Evolutionary conservation across 805 yeast species (phyloP), one percentile per base, ranked within the genome.

Genomic region (Kodamaea kaohsiungensis): DNA sequence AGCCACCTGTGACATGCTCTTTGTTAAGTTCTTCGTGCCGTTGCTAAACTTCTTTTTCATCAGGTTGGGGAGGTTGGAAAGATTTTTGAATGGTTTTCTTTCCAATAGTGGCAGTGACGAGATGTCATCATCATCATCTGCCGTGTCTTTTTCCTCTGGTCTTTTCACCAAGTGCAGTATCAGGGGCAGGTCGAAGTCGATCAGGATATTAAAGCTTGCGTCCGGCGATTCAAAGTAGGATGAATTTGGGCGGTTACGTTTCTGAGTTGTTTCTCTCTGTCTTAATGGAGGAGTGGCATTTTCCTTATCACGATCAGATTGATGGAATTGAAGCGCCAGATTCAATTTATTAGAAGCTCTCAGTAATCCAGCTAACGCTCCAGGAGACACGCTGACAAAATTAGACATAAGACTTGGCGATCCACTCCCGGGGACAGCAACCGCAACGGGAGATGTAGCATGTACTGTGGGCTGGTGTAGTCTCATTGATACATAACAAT

Each of bases 221-320:
- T 46, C 48, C 8, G 82, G 80, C 1, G 77, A 68, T 53, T 75
- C 79, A 46, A 69, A 71, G 56, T 66, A 69, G 10, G 76, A 68
- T 51, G 75, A 66, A 46, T 68, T 56, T 0, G 77, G 76, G 37
- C 77, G 62, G 62, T 51, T 64, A 56, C 60, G 49, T 43, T 54
- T 52, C 13, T 30, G 35, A 49, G 54, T n/a, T 35, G 33, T 42
- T 38, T 33, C 19, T 22, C 19, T 40, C 2, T 22, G 25, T 17
- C 45, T 40, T 15, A 8, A 6, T 10, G 45, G 51, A 17, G 56
- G 43, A 58, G 60, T 17, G 59, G 58, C 45, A 22, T 40, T 40
- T 9, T 40, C 45, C 45, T 40, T 40, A 25, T 40, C 45, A 19
- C 45, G 45, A 25, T 40, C 45, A 17, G 25, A 8, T 22, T 40